These are phyloP conservation scores for Candida buenavistaensis DNA, from an alignment of 1,139 yeast species.

Conservation along the genomic window DNA sequence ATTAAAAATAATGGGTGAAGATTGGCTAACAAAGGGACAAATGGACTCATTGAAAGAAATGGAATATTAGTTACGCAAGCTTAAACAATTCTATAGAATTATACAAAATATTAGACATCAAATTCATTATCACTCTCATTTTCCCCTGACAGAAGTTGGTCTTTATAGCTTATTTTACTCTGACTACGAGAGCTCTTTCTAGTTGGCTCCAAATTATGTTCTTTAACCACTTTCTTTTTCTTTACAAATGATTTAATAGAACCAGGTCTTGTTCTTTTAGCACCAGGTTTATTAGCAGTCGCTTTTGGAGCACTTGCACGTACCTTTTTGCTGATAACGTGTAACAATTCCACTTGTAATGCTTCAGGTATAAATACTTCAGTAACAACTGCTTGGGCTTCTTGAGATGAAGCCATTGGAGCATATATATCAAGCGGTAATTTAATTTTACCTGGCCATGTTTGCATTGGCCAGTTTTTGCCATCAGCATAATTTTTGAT, in stretches of 20 bases:
- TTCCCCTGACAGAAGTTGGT: conserved; percentile 22
- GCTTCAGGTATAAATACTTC: conserved; percentile 52
- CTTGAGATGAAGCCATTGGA: conserved; percentile 49
- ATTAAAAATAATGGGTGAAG: conserved; percentile 73
- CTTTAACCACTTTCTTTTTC: neutral
- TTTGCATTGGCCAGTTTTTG: conserved; percentile 67
- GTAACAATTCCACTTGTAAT: conserved; percentile 29
- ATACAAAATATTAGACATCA: neutral
- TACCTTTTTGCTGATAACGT: conserved; percentile 26
- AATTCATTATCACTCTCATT: neutral
- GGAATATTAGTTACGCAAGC: conserved; percentile 41
- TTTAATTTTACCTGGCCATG: conserved; percentile 79
- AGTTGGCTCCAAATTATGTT: conserved; percentile 19
- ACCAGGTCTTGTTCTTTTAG: conserved; percentile 3
- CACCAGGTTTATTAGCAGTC: neutral
- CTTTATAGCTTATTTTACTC: conserved; percentile 40
- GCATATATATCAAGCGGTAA: conserved; percentile 66
- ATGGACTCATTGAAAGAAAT: conserved; percentile 52
- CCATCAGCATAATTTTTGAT: conserved; percentile 58
- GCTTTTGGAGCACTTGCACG: conserved; percentile 4
- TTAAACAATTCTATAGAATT: too few relatives aligned
- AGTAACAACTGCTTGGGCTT: conserved; percentile 46
- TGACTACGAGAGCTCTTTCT: conserved; percentile 47
- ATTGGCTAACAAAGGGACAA: conserved; percentile 53
- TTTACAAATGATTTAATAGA: conserved; percentile 1